Percentiles rank a stretch among this genome's conserved stretches.
Evolutionary conservation across 441 rosid species (phyloP).

Genomic region (Corymbia citriodora): DNA sequence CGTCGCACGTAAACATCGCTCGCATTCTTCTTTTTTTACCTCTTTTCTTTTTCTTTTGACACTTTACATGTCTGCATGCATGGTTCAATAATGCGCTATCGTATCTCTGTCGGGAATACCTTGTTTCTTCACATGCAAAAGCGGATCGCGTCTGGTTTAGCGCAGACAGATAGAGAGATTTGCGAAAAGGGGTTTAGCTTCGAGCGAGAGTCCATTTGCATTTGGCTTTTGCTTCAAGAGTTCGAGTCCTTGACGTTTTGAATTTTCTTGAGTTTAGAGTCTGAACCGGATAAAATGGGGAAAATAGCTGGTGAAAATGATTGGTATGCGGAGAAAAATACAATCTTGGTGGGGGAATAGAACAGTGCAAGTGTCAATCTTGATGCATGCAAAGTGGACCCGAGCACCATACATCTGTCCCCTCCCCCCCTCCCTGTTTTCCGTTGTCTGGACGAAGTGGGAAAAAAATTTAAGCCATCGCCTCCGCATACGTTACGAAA

Average conservation of each 20-base stretch:
- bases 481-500: background rate
- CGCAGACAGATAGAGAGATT: background rate
- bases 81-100: background rate
- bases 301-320: background rate
- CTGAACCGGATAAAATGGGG: background rate
- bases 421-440: background rate
- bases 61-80: background rate
- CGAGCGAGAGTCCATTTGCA: background rate
- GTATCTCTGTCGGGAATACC: background rate
- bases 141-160: background rate
- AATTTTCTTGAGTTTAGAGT: background rate
- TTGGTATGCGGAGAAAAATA: background rate
- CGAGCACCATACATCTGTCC: background rate
- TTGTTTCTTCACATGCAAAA: background rate
- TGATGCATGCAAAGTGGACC: background rate
- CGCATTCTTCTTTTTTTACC: background rate
- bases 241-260: background rate
- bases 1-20: background rate
- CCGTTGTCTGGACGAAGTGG: background rate
- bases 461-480: background rate
- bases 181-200: background rate
- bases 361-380: background rate
- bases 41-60: background rate
- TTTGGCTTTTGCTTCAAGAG: background rate
- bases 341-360: background rate